phyloP scores from a whole-genome alignment of 2,329 filamentous ascomycete genomes.

The Neodidymelliopsis sp. region DNA sequence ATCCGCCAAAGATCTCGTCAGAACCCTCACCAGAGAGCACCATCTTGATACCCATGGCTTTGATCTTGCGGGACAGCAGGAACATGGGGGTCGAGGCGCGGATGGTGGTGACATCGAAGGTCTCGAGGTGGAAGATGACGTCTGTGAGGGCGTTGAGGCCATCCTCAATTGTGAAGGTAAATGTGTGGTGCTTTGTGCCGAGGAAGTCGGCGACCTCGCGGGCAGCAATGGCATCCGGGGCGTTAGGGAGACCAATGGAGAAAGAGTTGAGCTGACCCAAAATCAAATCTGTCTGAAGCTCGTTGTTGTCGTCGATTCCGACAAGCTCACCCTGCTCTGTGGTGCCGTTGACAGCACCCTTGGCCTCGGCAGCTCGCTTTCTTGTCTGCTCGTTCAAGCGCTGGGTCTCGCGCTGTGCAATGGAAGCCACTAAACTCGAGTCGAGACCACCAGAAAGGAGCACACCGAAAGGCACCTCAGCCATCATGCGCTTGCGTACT shows the following conservation, averaged over 20 bases:
- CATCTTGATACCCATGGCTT: slow-evolving; percentile 99
- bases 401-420: slow-evolving; percentile 91
- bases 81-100: slow-evolving; percentile 99
- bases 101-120: slow-evolving; percentile 98
- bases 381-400: slow-evolving; percentile 72
- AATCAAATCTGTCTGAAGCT: slow-evolving; percentile 87
- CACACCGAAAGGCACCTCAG: slow-evolving; percentile 97
- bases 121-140: slow-evolving; percentile 97
- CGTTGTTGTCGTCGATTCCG: slow-evolving; percentile 91
- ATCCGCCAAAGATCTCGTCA: slow-evolving; percentile 98
- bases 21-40: slow-evolving; percentile 95
- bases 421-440: slow-evolving; percentile 92
- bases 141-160: slow-evolving; percentile 96
- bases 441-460: slow-evolving; percentile 94
- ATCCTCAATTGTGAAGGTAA: slow-evolving; percentile 98
- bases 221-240: slow-evolving; percentile 91
- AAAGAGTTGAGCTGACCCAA: slow-evolving; percentile 97
- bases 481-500: slow-evolving; percentile 97
- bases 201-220: slow-evolving; percentile 95
- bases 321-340: slow-evolving; percentile 66
- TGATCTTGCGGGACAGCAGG: slow-evolving; percentile 96
- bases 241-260: slow-evolving; percentile 93
- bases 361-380: slow-evolving; percentile 48
- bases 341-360: slow-evolving; percentile 29
- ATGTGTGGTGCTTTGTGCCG: slow-evolving; percentile 96